Conservation (phyloP, 2,329 filamentous ascomycete species). For the Aureobasidium sp. region DNA sequence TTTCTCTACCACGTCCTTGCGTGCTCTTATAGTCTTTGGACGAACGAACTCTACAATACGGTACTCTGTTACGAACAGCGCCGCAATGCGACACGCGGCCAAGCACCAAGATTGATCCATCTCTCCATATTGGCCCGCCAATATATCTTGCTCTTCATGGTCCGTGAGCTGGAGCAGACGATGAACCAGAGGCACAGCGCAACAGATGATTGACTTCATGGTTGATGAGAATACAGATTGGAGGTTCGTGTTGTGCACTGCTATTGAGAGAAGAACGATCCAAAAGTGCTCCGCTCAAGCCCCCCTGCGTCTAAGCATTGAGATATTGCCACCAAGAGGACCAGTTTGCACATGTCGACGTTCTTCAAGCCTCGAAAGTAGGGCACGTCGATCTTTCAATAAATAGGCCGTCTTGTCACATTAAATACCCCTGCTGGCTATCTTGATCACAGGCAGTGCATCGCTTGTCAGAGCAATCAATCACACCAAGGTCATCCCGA, state of each 20-base stretch:
- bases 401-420: not conserved
- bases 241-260: not conserved
- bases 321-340: not conserved
- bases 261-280: not conserved
- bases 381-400: not conserved
- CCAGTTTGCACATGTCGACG: not conserved
- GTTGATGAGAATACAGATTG: not conserved
- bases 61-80: not conserved
- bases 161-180: not conserved
- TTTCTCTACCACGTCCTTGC: not conserved
- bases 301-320: not conserved
- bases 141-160: not conserved
- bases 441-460: not conserved
- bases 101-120: not conserved
- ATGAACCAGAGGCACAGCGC: not conserved
- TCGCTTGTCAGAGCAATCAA: not conserved
- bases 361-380: not conserved
- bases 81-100: not conserved
- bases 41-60: not conserved
- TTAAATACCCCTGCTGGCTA: not conserved
- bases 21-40: not conserved
- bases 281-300: not conserved
- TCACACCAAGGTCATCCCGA: too few relatives aligned
- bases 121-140: not conserved
- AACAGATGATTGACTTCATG: not conserved